These are phyloP conservation scores for Boletus tylopilopsis DNA, from an alignment of 768 basidiomycete species.

Conservation along the genomic window DNA sequence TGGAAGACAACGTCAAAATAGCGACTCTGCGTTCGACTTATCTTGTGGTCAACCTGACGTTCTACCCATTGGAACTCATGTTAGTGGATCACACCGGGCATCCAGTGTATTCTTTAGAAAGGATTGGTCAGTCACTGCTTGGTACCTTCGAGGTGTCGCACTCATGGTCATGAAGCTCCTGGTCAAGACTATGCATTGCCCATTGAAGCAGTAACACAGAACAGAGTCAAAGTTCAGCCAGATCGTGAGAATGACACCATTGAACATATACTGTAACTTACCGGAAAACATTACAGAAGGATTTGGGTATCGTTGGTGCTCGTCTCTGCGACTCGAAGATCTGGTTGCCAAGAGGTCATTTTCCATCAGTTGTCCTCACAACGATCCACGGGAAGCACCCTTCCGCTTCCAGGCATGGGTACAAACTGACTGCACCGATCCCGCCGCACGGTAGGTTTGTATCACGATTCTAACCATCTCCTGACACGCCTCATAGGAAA, in stretches of 20 bases:
- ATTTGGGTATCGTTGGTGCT: conserved; percentile 94
- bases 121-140: conserved; percentile 54
- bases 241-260: conserved; percentile 60
- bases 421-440: conserved; percentile 64
- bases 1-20: conserved; percentile 90
- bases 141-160: conserved; percentile 19
- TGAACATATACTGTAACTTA: conserved; percentile 1
- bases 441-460: conserved; percentile 46
- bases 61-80: conserved; percentile 90
- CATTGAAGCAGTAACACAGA: conserved; percentile 80
- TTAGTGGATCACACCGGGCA: conserved; percentile 84
- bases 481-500: conserved; percentile 44
- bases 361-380: conserved; percentile 82
- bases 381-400: conserved; percentile 75
- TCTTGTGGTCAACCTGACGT: conserved; percentile 83
- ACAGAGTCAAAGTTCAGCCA: conserved; percentile 82
- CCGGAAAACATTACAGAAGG: conserved; percentile 56
- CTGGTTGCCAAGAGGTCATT: conserved; percentile 65
- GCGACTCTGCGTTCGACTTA: conserved; percentile 93
- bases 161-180: conserved; percentile 73
- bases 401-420: conserved; percentile 95
- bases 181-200: conserved; percentile 88
- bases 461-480: background rate
- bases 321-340: conserved; percentile 86
- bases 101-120: conserved; percentile 75